Evolutionary conservation across 495 filamentous ascomycete genomes (phyloP).

Genomic region (Neurospora sp.): DNA sequence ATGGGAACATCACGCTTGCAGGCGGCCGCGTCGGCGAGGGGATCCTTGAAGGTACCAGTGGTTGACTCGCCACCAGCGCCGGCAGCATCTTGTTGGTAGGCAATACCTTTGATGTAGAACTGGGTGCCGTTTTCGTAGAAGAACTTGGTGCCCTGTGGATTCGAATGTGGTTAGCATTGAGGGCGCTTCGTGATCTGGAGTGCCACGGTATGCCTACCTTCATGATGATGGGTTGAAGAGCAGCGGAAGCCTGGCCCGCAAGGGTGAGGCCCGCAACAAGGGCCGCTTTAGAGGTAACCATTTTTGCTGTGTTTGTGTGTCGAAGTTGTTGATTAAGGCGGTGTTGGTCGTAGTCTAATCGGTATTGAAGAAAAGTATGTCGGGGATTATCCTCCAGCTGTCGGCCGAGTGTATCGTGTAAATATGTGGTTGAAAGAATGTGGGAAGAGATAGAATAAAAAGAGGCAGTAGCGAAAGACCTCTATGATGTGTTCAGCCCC

Average conservation of each 20-base stretch:
- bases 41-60: slow-evolving; percentile 44
- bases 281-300: slow-evolving; percentile 34
- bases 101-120: slow-evolving; percentile 83
- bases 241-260: slow-evolving; percentile 40
- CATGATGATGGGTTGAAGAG: slow-evolving; percentile 60
- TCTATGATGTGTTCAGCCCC: neutral
- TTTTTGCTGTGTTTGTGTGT: slow-evolving; percentile 16
- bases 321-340: neutral
- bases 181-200: neutral
- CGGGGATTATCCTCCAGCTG: neutral
- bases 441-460: neutral
- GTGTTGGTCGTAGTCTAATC: neutral
- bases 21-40: slow-evolving; percentile 55
- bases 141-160: slow-evolving; percentile 46
- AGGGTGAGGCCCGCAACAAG: slow-evolving; percentile 34
- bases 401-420: neutral
- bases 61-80: slow-evolving; percentile 26
- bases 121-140: slow-evolving; percentile 57
- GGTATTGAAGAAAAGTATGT: neutral
- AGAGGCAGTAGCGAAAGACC: neutral
- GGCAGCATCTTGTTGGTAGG: slow-evolving; percentile 62
- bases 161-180: neutral
- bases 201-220: slow-evolving; percentile 34
- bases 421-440: neutral
- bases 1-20: slow-evolving; percentile 81